Percentiles rank a stretch among this genome's conserved stretches.
Evolutionary conservation across 345 rosid species (phyloP).

Genomic region (Reutealis trisperma): DNA sequence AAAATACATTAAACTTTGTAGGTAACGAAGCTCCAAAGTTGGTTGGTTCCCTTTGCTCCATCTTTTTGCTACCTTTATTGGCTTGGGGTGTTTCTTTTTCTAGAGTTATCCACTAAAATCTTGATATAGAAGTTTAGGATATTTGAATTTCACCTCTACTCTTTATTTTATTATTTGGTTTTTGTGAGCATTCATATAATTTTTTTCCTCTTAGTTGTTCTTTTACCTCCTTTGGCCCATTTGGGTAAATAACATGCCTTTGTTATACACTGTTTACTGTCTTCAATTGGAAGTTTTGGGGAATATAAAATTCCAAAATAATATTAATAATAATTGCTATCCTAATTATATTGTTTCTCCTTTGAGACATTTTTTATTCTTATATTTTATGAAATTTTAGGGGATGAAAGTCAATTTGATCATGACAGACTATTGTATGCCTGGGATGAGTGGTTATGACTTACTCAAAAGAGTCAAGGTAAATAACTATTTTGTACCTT

Average conservation of each 20-base stretch:
- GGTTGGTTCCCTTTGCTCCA: neutral
- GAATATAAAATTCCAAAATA: neutral
- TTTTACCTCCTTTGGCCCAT: neutral
- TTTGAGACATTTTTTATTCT: neutral
- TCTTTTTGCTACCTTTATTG: neutral
- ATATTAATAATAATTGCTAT: too few species aligned
- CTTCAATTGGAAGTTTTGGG: neutral
- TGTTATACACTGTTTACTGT: neutral
- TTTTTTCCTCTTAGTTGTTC: neutral
- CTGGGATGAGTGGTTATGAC: conserved; percentile 89
- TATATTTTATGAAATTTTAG: conserved; percentile 19
- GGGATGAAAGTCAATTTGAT: conserved; percentile 70
- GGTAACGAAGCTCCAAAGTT: neutral
- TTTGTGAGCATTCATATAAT: too few species aligned
- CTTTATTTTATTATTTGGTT: neutral
- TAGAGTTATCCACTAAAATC: neutral
- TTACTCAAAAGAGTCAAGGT: conserved; percentile 80
- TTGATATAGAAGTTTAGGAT: neutral
- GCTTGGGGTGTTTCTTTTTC: neutral
- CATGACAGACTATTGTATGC: conserved; percentile 89
- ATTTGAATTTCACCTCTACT: neutral
- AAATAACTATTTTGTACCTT: neutral
- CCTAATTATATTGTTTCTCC: too few species aligned
- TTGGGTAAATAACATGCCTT: neutral
- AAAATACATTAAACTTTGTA: too few species aligned